These are phyloP conservation scores for Pholiota molesta DNA, from an alignment of 768 basidiomycete genomes.

Conservation along the genomic window DNA sequence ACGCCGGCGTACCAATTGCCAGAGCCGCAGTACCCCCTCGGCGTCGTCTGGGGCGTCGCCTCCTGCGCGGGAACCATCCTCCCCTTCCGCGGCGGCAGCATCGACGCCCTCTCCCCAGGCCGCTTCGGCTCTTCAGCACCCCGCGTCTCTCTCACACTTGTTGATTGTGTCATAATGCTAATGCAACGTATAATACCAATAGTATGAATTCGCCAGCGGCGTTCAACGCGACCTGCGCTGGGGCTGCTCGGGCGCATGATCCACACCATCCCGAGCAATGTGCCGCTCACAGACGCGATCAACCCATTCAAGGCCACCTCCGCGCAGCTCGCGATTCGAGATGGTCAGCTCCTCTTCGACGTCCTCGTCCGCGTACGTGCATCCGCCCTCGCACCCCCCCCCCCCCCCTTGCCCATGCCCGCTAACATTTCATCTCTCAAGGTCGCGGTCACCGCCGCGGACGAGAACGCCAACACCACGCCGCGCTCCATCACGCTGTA, in stretches of 20 bases:
- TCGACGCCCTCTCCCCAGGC: slow-evolving; percentile 41
- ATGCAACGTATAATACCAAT: slow-evolving; percentile 7
- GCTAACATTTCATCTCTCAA: neutral
- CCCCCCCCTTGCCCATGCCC: neutral
- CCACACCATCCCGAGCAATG: slow-evolving; percentile 41
- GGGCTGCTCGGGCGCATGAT: slow-evolving; percentile 43
- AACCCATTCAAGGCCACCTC: slow-evolving; percentile 35
- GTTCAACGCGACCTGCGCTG: slow-evolving; percentile 35
- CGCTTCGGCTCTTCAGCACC: too few relatives aligned
- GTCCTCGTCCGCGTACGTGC: slow-evolving; percentile 32
- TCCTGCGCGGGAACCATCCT: slow-evolving; percentile 48
- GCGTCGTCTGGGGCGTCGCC: slow-evolving; percentile 36
- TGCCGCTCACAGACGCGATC: slow-evolving; percentile 40
- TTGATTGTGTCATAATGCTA: slow-evolving; percentile 10
- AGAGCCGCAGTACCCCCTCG: too few relatives aligned
- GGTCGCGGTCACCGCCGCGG: slow-evolving; percentile 5
- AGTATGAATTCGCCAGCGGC: slow-evolving; percentile 29
- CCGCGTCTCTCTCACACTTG: too few relatives aligned
- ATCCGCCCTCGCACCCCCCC: too few relatives aligned
- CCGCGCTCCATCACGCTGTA: slow-evolving; percentile 30
- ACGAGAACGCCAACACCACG: neutral
- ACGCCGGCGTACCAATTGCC: too few relatives aligned
- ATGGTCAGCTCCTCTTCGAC: slow-evolving; percentile 32
- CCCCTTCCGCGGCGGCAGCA: slow-evolving; percentile 43
- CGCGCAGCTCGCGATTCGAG: slow-evolving; percentile 32